These are phyloP conservation scores for Apiospora hydei DNA, from an alignment of 2,329 filamentous ascomycete species.

Conservation along the genomic window DNA sequence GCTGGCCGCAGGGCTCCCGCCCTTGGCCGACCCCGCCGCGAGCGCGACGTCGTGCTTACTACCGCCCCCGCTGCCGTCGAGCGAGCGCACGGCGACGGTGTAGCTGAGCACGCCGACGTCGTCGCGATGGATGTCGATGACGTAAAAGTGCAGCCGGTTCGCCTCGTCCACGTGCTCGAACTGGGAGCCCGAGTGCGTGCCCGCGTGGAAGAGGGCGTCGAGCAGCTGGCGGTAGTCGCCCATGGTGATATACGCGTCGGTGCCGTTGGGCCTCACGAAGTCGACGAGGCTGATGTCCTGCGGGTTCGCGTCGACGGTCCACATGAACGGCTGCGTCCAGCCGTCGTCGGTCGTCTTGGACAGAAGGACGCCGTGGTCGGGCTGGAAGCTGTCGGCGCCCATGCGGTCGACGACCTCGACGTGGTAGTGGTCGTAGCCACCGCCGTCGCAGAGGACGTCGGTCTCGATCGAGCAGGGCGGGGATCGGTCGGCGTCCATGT, in stretches of 20 bases:
- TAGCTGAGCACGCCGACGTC: conserved; percentile 54
- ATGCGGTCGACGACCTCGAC: conserved; percentile 61
- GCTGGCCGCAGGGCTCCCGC: conserved; percentile 36
- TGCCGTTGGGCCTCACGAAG: conserved; percentile 57
- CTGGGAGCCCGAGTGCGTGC: conserved; percentile 57
- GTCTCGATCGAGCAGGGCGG: conserved; percentile 50
- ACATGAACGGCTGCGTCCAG: conserved; percentile 55
- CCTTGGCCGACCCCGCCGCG: conserved; percentile 39
- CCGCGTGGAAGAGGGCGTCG: conserved; percentile 62
- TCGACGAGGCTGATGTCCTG: conserved; percentile 59
- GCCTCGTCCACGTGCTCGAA: conserved; percentile 56
- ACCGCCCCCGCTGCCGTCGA: conserved; percentile 44
- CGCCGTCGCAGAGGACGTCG: conserved; percentile 58
- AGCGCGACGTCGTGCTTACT: conserved; percentile 48
- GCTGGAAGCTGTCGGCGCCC: conserved; percentile 60
- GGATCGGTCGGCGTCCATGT: conserved; percentile 53
- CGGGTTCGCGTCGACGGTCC: conserved; percentile 62
- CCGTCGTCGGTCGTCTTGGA: conserved; percentile 59
- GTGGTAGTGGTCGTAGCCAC: conserved; percentile 58
- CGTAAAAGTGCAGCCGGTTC: conserved; percentile 59
- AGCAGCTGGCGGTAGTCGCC: conserved; percentile 62
- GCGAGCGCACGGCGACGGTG: conserved; percentile 54
- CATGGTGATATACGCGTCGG: conserved; percentile 53
- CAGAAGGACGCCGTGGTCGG: conserved; percentile 60
- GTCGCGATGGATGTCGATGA: conserved; percentile 52